Evolutionary conservation across 345 rosid species (phyloP).

Genomic region (Pseudoturritis turrita): DNA sequence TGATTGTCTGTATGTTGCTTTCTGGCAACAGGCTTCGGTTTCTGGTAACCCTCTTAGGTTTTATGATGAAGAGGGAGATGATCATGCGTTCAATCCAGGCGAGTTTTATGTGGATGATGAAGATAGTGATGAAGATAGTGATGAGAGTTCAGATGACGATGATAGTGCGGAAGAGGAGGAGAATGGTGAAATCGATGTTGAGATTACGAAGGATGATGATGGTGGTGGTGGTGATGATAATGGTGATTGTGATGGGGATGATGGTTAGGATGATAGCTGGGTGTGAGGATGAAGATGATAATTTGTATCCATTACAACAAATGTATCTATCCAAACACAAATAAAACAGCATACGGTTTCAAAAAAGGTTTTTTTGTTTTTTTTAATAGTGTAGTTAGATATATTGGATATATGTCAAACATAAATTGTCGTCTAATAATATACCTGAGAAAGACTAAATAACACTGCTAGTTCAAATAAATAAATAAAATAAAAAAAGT

Average conservation of each 20-base stretch:
- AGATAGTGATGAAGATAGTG: slow-evolving; percentile 10
- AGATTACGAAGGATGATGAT: slow-evolving; percentile 3
- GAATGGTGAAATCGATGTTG: slow-evolving; percentile 2
- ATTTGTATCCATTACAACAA: not conserved
- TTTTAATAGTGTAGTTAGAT: not conserved
- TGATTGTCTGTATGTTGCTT: slow-evolving; percentile 16
- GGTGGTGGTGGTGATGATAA: not conserved
- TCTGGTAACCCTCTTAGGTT: slow-evolving; percentile 6
- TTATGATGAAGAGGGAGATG: slow-evolving; percentile 25
- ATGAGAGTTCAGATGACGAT: slow-evolving; percentile 25
- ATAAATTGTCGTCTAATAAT: not conserved
- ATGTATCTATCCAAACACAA: not conserved
- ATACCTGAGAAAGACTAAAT: not conserved
- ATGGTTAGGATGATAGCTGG: not conserved
- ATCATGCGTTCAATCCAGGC: not conserved
- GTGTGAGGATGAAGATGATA: not conserved
- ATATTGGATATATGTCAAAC: not conserved
- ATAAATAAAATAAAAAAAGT: too few species aligned
- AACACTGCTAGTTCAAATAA: not conserved
- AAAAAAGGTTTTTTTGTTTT: not conserved
- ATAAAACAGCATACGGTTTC: not conserved
- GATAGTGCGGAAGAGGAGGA: slow-evolving; percentile 21
- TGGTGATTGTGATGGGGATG: not conserved
- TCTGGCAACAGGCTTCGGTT: slow-evolving; percentile 7
- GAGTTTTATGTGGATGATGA: not conserved